Evolutionary conservation across 306 rosid genomes (phyloP), one percentile per base, ranked within the genome.

Genomic region (Lathyrus tuberosus): DNA sequence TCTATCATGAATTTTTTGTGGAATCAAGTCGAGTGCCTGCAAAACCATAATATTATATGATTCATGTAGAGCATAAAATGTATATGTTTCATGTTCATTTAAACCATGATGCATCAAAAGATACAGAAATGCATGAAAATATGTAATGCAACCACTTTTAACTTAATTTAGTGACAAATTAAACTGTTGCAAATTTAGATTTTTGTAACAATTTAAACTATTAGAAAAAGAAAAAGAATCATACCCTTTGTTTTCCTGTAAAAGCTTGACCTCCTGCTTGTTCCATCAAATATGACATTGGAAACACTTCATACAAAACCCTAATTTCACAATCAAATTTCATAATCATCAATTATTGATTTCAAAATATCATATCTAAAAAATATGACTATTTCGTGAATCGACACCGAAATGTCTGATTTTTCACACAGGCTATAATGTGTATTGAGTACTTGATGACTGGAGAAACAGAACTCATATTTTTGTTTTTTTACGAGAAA

Each of bases 211-310:
- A 41, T 24, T 41, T 58, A 8, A 53, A 43, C 24, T 10, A 60
- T 24, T 12, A 22, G 26, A 52, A 11, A 43, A 73, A 49, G 69
- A 8, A 30, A 49, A 42, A 15, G 37, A 33, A 3, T 60, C 22
- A 43, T 88, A 93, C 98, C 86, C 98, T 72, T 75, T 81, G 83
- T 73, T 85, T 94, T 77, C 98, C 98, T 0, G 98, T 94, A 86
- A 90, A 94, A 26, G 94, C 85, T 67, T 90, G 97, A 70, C 94
- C 97, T 73, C 97, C 96, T 22, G 98, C 98, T 78, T 85, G 92
- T 84, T 94, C 98, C 86, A 94, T 72, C 86, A 94, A 81, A 83
- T 81, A 94, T 18, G 97, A 91, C 98, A 94, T 88, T 5, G 98
- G 98, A 69, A 94, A 90, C 8, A 94, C 98, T 77, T 90, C 98